A percentile compares a stretch with the other conserved stretches of the same genome.
phyloP scores from a whole-genome alignment of 805 yeast species.

The Jamesozyma piceae region DNA sequence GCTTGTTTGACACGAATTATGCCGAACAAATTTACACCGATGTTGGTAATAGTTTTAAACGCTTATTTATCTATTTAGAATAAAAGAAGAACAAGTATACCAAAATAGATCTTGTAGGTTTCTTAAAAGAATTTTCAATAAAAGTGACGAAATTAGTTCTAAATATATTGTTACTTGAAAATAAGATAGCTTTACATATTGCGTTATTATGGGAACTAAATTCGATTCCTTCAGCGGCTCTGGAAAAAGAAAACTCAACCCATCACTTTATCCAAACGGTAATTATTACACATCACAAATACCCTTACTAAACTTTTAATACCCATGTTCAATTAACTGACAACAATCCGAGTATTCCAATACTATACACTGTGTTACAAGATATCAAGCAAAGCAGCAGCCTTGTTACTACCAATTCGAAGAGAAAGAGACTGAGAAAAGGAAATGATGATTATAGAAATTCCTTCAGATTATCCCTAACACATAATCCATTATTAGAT shows the following conservation, averaged over 20 bases:
- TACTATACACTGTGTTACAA: background rate
- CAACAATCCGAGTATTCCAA: background rate
- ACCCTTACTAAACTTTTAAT: background rate
- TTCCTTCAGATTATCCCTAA: conserved; percentile 2
- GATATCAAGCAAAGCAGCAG: background rate
- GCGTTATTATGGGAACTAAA: conserved; percentile 3
- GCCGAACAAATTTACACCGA: too few species aligned
- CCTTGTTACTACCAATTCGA: background rate
- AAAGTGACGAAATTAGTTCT: too few species aligned
- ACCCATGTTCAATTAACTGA: background rate
- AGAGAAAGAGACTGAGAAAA: background rate
- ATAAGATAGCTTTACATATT: too few species aligned
- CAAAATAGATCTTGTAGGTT: too few species aligned
- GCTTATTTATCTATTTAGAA: too few species aligned
- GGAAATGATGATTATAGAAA: background rate
- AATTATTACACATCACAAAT: background rate
- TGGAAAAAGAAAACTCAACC: background rate
- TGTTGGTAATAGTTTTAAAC: too few species aligned
- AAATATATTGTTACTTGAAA: too few species aligned
- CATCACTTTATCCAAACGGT: background rate
- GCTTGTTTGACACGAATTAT: background rate
- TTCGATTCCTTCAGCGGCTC: conserved; percentile 5
- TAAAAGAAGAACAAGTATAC: too few species aligned
- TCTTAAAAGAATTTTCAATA: too few species aligned
- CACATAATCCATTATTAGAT: conserved; percentile 21